These are phyloP conservation scores for Aspergillus luchuensis DNA, from an alignment of 2,329 filamentous ascomycete genomes.

Conservation along the genomic window DNA sequence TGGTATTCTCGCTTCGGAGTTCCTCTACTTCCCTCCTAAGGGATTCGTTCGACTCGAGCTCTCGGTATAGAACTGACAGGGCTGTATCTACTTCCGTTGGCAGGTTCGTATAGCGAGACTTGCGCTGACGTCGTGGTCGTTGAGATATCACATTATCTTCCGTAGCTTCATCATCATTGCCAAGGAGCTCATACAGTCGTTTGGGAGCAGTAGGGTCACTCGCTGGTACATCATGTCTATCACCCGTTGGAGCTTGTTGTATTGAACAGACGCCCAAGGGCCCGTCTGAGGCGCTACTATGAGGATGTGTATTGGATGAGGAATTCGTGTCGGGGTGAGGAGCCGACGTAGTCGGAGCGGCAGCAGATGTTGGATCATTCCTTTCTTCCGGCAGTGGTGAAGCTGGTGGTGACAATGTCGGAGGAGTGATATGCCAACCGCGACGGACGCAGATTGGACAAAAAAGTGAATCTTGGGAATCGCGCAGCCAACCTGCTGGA, in stretches of 20 bases:
- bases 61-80: slow-evolving; percentile 7
- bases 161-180: background rate
- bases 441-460: background rate
- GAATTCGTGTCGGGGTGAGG: background rate
- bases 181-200: background rate
- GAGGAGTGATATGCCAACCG: background rate
- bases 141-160: background rate
- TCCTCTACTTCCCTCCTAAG: slow-evolving; percentile 3
- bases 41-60: background rate
- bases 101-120: background rate
- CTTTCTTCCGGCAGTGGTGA: background rate
- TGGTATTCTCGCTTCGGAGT: background rate
- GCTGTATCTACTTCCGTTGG: slow-evolving; percentile 5
- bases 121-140: background rate
- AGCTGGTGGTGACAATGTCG: background rate
- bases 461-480: background rate
- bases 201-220: no score
- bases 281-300: no score
- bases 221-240: no score
- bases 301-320: no score
- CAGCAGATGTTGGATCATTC: background rate
- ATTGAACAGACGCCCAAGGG: no score
- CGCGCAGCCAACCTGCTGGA: background rate
- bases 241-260: no score
- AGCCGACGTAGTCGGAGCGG: background rate